These are phyloP conservation scores for Talaromyces sp. DNA, from an alignment of 2,329 filamentous ascomycete genomes.

Conservation along the genomic window DNA sequence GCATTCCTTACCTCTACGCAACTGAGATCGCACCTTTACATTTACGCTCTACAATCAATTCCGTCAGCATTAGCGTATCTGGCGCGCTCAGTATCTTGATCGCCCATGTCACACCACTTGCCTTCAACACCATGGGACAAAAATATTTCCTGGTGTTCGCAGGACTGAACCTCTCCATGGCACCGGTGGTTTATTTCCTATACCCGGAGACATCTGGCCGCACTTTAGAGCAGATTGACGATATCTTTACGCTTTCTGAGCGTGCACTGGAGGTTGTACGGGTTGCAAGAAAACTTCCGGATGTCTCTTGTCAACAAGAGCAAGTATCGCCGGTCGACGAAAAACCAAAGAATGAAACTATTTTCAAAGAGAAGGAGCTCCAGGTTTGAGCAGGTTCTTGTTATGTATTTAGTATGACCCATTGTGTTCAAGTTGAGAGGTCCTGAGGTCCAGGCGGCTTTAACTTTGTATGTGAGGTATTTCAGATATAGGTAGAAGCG, in stretches of 20 bases:
- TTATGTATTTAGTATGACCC: not conserved
- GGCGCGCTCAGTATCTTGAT: conserved; percentile 25
- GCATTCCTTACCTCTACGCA: conserved; percentile 27
- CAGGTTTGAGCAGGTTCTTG: not conserved
- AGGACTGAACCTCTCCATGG: conserved; percentile 20
- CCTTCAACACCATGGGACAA: conserved; percentile 23
- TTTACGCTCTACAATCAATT: conserved; percentile 27
- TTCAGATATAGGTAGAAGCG: too few species aligned
- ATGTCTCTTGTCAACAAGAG: not conserved
- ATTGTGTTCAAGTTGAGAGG: too few species aligned
- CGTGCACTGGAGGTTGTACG: conserved; percentile 17
- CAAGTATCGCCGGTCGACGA: not conserved
- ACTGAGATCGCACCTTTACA: conserved; percentile 25
- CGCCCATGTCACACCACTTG: conserved; percentile 24
- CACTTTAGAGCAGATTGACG: conserved; percentile 27
- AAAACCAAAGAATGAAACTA: not conserved
- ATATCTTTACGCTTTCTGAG: conserved; percentile 20
- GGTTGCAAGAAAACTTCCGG: conserved; percentile 8
- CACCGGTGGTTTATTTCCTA: conserved; percentile 21
- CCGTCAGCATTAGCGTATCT: conserved; percentile 25
- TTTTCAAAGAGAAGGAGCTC: conserved; percentile 2
- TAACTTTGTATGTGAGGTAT: not conserved
- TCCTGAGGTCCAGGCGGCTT: not conserved
- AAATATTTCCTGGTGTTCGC: conserved; percentile 25
- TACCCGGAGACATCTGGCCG: conserved; percentile 27